Percentiles rank a stretch among this genome's conserved stretches.
These are phyloP conservation scores for Aspergillus texensis DNA, from an alignment of 2,329 filamentous ascomycete species.

Conservation along the genomic window DNA sequence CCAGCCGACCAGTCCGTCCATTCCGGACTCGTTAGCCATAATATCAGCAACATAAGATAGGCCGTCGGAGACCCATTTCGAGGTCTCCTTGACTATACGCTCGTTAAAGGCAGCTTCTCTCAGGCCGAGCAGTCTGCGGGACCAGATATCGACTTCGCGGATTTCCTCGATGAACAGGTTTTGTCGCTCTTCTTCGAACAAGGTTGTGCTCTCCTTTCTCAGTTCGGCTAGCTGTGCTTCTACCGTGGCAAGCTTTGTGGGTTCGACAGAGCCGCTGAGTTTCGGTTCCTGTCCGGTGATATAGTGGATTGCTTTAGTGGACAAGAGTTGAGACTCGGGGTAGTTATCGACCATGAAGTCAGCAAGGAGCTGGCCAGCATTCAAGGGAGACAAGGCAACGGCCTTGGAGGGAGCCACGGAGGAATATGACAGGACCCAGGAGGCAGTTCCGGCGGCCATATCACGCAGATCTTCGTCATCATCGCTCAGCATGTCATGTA, in stretches of 20 bases:
- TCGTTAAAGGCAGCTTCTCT: slow-evolving; percentile 26
- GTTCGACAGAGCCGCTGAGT: slow-evolving; percentile 23
- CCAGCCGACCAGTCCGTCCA: slow-evolving; percentile 73
- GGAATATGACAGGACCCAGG: slow-evolving; percentile 39
- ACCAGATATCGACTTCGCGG: slow-evolving; percentile 73
- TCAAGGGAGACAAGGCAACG: slow-evolving; percentile 50
- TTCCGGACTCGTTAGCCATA: slow-evolving; percentile 33
- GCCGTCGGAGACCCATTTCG: slow-evolving; percentile 37
- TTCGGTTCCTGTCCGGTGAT: slow-evolving; percentile 37
- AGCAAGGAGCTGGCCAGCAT: slow-evolving; percentile 48
- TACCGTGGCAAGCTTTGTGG: slow-evolving; percentile 24
- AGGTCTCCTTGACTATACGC: slow-evolving; percentile 24
- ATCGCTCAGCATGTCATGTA: slow-evolving; percentile 80
- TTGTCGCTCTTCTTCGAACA: slow-evolving; percentile 89
- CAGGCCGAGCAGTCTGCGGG: slow-evolving; percentile 49
- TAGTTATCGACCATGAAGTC: slow-evolving; percentile 41
- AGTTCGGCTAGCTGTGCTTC: slow-evolving; percentile 35
- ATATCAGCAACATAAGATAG: slow-evolving; percentile 32
- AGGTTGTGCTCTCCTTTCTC: slow-evolving; percentile 45
- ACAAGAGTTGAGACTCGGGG: slow-evolving; percentile 34
- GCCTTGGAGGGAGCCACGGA: slow-evolving; percentile 30
- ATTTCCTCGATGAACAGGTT: slow-evolving; percentile 91
- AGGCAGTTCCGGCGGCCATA: slow-evolving; percentile 53
- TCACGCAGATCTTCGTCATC: slow-evolving; percentile 89
- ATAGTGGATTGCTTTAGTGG: slow-evolving; percentile 40